Evolutionary conservation across 257 asterid species (phyloP).

Genomic region (Datura wrightii): DNA sequence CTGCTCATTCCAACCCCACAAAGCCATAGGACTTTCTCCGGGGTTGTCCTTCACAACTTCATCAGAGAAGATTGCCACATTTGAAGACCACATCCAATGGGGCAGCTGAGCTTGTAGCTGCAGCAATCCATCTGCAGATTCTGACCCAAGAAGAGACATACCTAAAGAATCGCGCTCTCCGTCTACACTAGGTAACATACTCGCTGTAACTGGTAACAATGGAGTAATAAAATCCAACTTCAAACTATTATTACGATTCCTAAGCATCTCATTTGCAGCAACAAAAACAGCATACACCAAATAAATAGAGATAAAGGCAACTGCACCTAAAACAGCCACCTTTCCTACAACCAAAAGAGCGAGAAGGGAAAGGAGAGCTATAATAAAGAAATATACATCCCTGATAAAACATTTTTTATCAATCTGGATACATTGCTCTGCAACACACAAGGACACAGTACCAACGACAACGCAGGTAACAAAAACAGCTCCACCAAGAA

Average conservation of each 20-base stretch:
- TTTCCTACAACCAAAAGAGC: slow-evolving; percentile 60
- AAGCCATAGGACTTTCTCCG: slow-evolving; percentile 35
- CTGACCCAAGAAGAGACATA: slow-evolving; percentile 37
- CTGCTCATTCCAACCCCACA: slow-evolving; percentile 79
- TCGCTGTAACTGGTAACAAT: slow-evolving; percentile 50
- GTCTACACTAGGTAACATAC: slow-evolving; percentile 29
- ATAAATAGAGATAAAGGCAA: slow-evolving; percentile 61
- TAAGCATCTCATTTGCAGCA: slow-evolving; percentile 60
- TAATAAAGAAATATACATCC: slow-evolving; percentile 67
- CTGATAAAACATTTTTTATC: slow-evolving; percentile 76
- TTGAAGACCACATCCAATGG: slow-evolving; percentile 68
- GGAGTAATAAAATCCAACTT: slow-evolving; percentile 44
- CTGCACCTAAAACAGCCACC: slow-evolving; percentile 64
- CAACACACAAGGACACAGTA: slow-evolving; percentile 57
- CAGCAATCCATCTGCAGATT: slow-evolving; percentile 43
- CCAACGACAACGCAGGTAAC: slow-evolving; percentile 82
- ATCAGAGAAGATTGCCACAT: slow-evolving; percentile 63
- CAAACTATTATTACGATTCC: slow-evolving; percentile 41
- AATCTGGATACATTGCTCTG: slow-evolving; percentile 55
- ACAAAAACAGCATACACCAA: slow-evolving; percentile 59
- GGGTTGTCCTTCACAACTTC: slow-evolving; percentile 40
- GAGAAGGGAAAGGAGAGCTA: slow-evolving; percentile 51
- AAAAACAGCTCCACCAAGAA: slow-evolving; percentile 87
- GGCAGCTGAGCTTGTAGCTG: slow-evolving; percentile 52
- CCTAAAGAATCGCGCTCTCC: slow-evolving; percentile 39